Evolutionary conservation across 306 rosid genomes (phyloP).

Genomic region (Benincasa hispida): DNA sequence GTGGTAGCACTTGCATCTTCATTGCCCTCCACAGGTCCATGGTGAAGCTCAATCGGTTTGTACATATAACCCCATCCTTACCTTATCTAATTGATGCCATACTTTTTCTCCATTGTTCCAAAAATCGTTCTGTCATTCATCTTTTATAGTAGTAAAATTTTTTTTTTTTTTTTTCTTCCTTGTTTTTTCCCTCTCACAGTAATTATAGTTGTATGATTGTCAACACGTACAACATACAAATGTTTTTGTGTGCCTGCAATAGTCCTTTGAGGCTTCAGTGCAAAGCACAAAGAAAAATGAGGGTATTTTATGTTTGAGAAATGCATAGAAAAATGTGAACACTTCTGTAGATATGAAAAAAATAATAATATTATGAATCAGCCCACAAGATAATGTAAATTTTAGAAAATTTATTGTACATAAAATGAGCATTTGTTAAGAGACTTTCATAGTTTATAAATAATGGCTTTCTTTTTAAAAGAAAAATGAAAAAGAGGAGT

Average conservation of each 20-base stretch:
- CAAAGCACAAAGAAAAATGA: neutral
- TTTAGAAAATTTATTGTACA: neutral
- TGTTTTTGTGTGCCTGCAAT: neutral
- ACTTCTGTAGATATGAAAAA: neutral
- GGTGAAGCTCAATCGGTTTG: conserved; percentile 77
- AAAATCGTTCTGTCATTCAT: neutral
- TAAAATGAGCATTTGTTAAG: neutral
- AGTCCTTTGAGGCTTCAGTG: neutral
- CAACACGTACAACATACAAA: neutral
- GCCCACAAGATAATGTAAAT: neutral
- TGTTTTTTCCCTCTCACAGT: neutral
- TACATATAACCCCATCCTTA: neutral
- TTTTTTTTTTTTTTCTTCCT: neutral
- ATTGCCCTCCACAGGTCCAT: conserved; percentile 80
- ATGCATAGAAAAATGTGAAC: neutral
- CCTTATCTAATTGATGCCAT: neutral
- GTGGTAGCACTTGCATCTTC: conserved; percentile 57
- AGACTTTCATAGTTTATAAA: neutral
- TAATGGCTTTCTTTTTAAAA: too few relatives aligned
- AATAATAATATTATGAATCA: neutral
- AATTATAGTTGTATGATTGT: neutral
- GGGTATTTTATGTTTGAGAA: neutral
- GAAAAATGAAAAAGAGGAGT: neutral
- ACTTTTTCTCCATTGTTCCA: neutral
- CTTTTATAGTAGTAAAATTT: neutral